These are phyloP conservation scores for Elsinoe arachidis DNA, from an alignment of 2,329 filamentous ascomycete genomes.

Conservation along the genomic window DNA sequence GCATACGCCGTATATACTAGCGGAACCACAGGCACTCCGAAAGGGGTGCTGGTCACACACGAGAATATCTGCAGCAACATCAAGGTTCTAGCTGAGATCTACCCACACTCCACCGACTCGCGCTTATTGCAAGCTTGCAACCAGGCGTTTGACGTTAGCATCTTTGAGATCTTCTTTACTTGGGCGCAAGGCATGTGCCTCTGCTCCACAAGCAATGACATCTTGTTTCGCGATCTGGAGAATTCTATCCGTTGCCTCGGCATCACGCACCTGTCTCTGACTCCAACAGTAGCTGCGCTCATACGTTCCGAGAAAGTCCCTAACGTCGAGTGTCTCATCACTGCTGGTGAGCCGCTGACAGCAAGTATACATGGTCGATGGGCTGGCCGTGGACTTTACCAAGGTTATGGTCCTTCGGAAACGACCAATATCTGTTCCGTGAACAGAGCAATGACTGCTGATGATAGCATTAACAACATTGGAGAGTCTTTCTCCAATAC, in stretches of 20 bases:
- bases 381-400: conserved; percentile 59
- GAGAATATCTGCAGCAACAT: conserved; percentile 69
- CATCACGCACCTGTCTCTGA: conserved; percentile 76
- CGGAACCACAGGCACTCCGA: conserved; percentile 71
- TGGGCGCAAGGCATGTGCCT: conserved; percentile 72
- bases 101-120: conserved; percentile 47
- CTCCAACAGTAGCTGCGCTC: conserved; percentile 74
- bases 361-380: conserved; percentile 61
- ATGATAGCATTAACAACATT: conserved; percentile 64
- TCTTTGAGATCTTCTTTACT: conserved; percentile 83
- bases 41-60: conserved; percentile 71
- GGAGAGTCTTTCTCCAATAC: conserved; percentile 67
- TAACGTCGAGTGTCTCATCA: conserved; percentile 64
- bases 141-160: conserved; percentile 76
- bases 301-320: conserved; percentile 61
- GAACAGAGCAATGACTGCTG: conserved; percentile 47
- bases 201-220: conserved; percentile 66
- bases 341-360: conserved; percentile 72
- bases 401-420: conserved; percentile 79
- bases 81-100: conserved; percentile 55
- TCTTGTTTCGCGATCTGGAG: conserved; percentile 65
- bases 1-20: conserved; percentile 79
- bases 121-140: conserved; percentile 76
- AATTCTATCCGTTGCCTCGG: conserved; percentile 52
- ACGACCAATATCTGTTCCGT: conserved; percentile 83